Base-by-base conservation (phyloP, 1,284 basidiomycete species). In the Pseudozyma pruni region DNA sequence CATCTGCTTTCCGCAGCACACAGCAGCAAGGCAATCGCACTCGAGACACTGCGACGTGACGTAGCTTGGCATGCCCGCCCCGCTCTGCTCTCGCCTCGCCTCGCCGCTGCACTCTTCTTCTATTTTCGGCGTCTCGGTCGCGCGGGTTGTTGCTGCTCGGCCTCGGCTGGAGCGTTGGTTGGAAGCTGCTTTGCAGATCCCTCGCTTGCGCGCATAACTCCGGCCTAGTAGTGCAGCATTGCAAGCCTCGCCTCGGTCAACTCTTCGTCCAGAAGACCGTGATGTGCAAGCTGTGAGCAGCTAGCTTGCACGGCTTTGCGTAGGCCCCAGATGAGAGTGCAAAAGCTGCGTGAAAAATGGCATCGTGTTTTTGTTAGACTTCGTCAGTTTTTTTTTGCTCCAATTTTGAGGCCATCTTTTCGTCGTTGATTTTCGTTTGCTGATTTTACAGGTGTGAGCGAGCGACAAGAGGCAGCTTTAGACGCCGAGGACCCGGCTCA, bases 21-120 rank as follows among this genome's bases (percentile, higher is more conserved):
- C 27, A 29, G 11, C 27, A 29, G 27, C 27, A 6, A 29, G 11
- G 51, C 35, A 40, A 44, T 11, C 25, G 49, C 41, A 33, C 17
- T 29, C 11, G 22, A 46, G 39, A n/a, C 42, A 50, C 46, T 64
- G 55, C 51, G 55, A 22, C 34, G 41, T 66, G 62, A 66, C 62
- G 62, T 66, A 42, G 51, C 38, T 27, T 17, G 38, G 47, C 55
- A 58, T 58, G 37, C 16, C 14, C 34, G 35, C 35, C 44, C 46
- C 3, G 8, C 29, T 31, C 29, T 16, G 13, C 42, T 29, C 7
- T 7, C 19, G 16, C 17, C 35, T 29, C 11, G 27, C 7, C 27
- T 29, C 7, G 27, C 39, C 25, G 20, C 31, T 2, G 13, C 14
- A 34, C 17, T 50, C 38, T 29, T 11, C 27, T 29, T 4, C 49